phyloP scores from a whole-genome alignment of 305 asterid species.

The Solanum hybrid region DNA sequence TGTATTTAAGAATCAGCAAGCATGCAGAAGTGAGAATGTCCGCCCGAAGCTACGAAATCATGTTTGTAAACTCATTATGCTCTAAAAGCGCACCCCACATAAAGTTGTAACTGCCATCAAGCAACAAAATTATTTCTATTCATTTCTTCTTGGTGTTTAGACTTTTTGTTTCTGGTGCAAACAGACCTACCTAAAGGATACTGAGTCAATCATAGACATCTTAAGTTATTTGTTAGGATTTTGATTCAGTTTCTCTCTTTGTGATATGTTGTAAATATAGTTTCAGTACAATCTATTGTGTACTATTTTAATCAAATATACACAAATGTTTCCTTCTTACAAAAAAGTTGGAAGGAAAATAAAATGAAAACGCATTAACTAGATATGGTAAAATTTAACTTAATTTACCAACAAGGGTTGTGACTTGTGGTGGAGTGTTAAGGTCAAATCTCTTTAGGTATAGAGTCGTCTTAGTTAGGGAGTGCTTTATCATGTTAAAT shows the following conservation, averaged over 20 bases:
- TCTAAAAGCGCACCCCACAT: background rate
- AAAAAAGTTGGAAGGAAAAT: background rate
- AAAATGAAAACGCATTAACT: background rate
- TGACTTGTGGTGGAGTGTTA: background rate
- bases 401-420: background rate
- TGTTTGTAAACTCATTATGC: background rate
- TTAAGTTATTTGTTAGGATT: background rate
- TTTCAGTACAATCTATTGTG: background rate
- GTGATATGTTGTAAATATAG: background rate
- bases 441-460: too few species aligned
- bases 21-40: background rate
- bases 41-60: background rate
- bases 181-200: background rate
- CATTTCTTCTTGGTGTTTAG: background rate
- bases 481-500: too few species aligned
- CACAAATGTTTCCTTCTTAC: background rate
- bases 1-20: background rate
- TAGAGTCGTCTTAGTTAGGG: background rate
- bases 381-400: background rate
- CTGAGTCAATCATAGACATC: background rate
- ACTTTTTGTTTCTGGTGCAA: background rate
- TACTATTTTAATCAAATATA: background rate
- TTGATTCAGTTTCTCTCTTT: background rate
- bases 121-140: background rate
- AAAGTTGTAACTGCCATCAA: background rate